Evolutionary conservation across 75 land plant species (phyloP).

Genomic region (Picea glauca): DNA sequence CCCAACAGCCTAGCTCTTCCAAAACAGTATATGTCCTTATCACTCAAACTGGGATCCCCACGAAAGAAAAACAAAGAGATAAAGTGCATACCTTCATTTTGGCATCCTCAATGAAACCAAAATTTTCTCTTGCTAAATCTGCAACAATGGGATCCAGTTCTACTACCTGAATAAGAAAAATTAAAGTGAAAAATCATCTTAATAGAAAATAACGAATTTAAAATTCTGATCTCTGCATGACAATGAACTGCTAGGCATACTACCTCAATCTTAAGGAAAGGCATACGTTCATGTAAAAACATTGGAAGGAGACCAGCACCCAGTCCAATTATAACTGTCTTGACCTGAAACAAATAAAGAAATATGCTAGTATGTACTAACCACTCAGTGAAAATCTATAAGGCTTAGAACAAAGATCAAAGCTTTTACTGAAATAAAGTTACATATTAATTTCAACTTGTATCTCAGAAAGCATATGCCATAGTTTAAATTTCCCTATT

Average conservation of each 20-base stretch:
- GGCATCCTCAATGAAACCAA: constrained; percentile 70
- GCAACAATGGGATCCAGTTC: constrained; percentile 86
- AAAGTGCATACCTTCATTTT: constrained; percentile 54
- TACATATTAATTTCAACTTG: neutral
- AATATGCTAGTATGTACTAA: neutral
- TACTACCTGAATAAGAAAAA: constrained; percentile 49
- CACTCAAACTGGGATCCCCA: no score
- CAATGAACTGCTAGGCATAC: neutral
- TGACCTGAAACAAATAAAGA: constrained; percentile 38
- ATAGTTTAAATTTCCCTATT: neutral
- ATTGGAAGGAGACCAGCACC: constrained; percentile 97
- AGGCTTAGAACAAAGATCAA: neutral
- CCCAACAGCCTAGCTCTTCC: no score
- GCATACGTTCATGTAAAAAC: constrained; percentile 72
- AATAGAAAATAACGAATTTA: neutral
- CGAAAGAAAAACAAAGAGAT: no score
- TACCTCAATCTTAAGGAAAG: constrained; percentile 70
- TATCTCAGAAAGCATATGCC: neutral
- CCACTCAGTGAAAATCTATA: neutral
- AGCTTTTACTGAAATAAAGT: constrained; percentile 1
- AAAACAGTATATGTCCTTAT: no score
- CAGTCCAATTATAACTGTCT: constrained; percentile 69
- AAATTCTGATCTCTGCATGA: neutral
- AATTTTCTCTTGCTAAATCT: constrained; percentile 61
- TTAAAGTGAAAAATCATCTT: constrained; percentile 1